Base-by-base conservation (phyloP, 257 asterid genomes). In the Misopates orontium region DNA sequence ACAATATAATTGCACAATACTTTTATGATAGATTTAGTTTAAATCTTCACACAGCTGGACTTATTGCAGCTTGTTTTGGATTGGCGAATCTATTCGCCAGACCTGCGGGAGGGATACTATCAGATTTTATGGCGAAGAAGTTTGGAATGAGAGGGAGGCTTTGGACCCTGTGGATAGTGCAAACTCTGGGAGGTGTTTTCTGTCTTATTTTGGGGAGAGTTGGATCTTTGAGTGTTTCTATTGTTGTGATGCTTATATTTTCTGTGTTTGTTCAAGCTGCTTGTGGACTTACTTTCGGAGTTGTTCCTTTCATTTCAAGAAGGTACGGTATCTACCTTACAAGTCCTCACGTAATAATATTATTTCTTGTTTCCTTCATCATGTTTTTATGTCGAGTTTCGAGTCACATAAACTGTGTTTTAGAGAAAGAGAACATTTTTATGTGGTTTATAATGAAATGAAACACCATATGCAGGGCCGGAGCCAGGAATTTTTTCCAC, bases 241-340 rank as follows among this genome's bases (percentile, higher is more conserved):
- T 93, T 8, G 84, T 77, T 0, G 84, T 85, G 12, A 75, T 93
- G 89, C 72, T 93, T n/a, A 74, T 86, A 14, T 93, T 93, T 66
- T 93, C 96, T 1, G 75, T 90, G 11, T 89, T 89, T 49, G 86
- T 80, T 61, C 99, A 93, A 69, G 96, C 97, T 3, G 96, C 97
- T 0, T 87, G 98, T n/a, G 98, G 97, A 8, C 95, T 89, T 44
- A 89, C 98, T 0, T 92, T 87, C 7, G 99, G 95, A 0, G 91
- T 86, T 11, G 94, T 85, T 15, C 97, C 97, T 10, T 92, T 89
- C 15, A 81, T 92, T 41, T 92, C 97, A 0, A 60, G 97, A 72
- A 85, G 97, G 95, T 88, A 79, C 19, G 62, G n/a, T n/a, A n/a
- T n/a, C n/a, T n/a, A n/a, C n/a, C n/a, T n/a, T n/a, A n/a, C n/a